phyloP scores from a whole-genome alignment of 768 basidiomycete genomes.

The Sporobolomyces phaffii region DNA sequence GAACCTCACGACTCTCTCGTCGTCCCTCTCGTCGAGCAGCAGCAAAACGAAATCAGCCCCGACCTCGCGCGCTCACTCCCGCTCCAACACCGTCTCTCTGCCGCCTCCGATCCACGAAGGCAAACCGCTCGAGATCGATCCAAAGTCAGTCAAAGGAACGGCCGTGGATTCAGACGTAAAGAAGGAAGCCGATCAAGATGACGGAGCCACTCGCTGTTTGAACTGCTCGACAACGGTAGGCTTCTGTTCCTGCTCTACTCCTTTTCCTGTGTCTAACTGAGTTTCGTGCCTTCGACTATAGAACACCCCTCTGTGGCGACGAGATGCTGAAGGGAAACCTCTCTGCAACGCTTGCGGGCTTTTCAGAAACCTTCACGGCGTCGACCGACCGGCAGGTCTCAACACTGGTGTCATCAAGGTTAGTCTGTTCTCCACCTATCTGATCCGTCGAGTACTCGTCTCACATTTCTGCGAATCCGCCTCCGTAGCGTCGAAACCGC shows the following conservation, averaged over 20 bases:
- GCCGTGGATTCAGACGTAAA: not conserved
- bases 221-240: conserved; percentile 42
- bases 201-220: conserved; percentile 28
- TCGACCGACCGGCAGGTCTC: conserved; percentile 40
- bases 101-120: conserved; percentile 28
- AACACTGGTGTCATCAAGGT: conserved; percentile 43
- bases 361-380: conserved; percentile 43
- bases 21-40: conserved; percentile 2
- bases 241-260: not conserved
- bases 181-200: conserved; percentile 11
- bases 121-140: conserved; percentile 13
- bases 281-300: not conserved
- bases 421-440: not conserved
- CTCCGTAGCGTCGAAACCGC: conserved; percentile 35
- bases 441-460: not conserved
- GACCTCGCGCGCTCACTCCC: conserved; percentile 5
- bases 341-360: conserved; percentile 44
- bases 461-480: too few species aligned
- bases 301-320: conserved; percentile 44
- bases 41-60: conserved; percentile 20
- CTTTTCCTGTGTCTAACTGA: not conserved
- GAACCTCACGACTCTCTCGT: not conserved
- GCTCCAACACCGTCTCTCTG: conserved; percentile 35
- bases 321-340: conserved; percentile 41
- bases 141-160: not conserved